A percentile compares a stretch with the other conserved stretches of the same genome.
Evolutionary conservation across 441 rosid genomes (phyloP).

Genomic region (Croton setiger): DNA sequence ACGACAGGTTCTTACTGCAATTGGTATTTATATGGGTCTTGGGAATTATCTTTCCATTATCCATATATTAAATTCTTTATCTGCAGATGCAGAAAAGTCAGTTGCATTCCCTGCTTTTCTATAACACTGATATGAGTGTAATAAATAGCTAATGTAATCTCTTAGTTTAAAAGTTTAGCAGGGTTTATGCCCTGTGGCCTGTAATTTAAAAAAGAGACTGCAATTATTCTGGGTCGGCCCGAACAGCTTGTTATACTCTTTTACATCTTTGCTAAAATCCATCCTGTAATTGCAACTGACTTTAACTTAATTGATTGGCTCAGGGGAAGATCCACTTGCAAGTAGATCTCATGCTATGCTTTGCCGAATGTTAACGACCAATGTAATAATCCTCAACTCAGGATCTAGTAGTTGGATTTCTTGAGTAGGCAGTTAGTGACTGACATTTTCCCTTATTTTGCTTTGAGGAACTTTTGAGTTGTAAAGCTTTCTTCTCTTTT

Average conservation of each 20-base stretch:
- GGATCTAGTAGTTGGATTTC: conserved; percentile 19
- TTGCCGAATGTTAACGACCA: conserved; percentile 3
- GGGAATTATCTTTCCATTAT: not conserved
- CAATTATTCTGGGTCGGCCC: not conserved
- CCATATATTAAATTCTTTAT: not conserved
- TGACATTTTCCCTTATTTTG: conserved; percentile 16
- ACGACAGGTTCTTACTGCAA: not conserved
- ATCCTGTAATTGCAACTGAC: conserved; percentile 9
- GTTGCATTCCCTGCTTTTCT: not conserved
- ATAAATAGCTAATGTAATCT: not conserved
- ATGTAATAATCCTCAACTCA: conserved; percentile 17
- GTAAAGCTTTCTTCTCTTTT: conserved; percentile 2
- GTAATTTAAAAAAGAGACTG: not conserved
- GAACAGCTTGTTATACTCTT: not conserved
- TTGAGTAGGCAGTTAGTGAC: conserved; percentile 13
- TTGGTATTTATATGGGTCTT: not conserved
- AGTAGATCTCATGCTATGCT: not conserved
- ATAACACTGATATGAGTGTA: too few species aligned
- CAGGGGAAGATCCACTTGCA: conserved; percentile 21
- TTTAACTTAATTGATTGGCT: conserved; percentile 7
- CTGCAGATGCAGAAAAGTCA: not conserved
- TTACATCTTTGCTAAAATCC: not conserved
- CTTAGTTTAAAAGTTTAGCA: not conserved
- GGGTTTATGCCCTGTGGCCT: not conserved
- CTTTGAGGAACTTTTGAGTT: conserved; percentile 19